phyloP scores from a whole-genome alignment of 306 rosid species.

The Psophocarpus tetragonolobus region DNA sequence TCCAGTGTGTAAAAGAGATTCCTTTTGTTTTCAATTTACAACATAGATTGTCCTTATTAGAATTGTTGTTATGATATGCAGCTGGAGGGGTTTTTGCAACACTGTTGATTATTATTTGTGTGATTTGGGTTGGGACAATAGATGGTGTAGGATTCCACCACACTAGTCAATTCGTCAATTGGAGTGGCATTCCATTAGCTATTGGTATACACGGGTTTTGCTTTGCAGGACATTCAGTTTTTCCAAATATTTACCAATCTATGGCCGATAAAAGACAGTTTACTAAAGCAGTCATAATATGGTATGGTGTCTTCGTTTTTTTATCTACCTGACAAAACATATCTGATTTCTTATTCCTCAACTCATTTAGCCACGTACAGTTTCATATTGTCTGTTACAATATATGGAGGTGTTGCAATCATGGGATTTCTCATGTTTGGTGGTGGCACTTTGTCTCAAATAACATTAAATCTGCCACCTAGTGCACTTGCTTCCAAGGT shows the following conservation, averaged over 20 bases:
- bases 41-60: neutral
- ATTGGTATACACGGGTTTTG: constrained; percentile 81
- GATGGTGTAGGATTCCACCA: constrained; percentile 63
- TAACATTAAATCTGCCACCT: constrained; percentile 75
- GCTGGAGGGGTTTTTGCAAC: constrained; percentile 76
- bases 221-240: constrained; percentile 76
- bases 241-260: constrained; percentile 83
- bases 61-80: constrained; percentile 40
- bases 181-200: constrained; percentile 74
- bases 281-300: constrained; percentile 46
- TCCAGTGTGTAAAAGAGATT: constrained; percentile 8
- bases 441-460: constrained; percentile 72
- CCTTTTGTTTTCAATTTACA: neutral
- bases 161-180: constrained; percentile 52
- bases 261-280: constrained; percentile 76
- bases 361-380: constrained; percentile 46
- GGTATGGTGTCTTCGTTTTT: constrained; percentile 25
- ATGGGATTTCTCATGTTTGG: constrained; percentile 79
- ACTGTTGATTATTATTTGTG: constrained; percentile 56
- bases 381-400: constrained; percentile 55
- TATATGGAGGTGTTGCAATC: constrained; percentile 79
- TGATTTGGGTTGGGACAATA: constrained; percentile 56
- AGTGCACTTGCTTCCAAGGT: constrained; percentile 58
- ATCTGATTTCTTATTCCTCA: neutral
- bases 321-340: neutral